Conservation (phyloP, 1,284 basidiomycete genomes). For the Jaminaea rosea region DNA sequence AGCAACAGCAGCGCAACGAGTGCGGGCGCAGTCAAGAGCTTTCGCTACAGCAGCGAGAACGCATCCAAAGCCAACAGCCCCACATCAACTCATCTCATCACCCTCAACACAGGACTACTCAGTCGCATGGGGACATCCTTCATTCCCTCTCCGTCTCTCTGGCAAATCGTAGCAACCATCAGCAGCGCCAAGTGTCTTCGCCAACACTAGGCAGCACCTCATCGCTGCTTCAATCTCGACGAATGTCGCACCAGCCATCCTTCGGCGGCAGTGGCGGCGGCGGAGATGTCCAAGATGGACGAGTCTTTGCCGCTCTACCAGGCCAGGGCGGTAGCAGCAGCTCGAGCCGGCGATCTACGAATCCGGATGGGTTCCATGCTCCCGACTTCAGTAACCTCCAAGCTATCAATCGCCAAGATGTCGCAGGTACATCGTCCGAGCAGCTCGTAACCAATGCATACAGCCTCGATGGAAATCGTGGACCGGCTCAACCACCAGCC, state of each 20-base stretch:
- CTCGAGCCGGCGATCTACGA: neutral
- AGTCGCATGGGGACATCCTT: neutral
- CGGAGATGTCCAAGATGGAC: no score
- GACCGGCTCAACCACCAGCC: neutral
- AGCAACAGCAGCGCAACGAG: neutral
- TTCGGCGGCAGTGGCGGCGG: neutral
- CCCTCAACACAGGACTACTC: no score
- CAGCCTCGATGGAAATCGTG: neutral
- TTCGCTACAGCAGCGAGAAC: no score
- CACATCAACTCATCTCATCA: no score
- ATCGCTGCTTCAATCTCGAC: neutral
- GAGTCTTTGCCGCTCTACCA: neutral
- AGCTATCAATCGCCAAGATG: neutral
- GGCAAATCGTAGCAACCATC: neutral
- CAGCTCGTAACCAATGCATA: neutral
- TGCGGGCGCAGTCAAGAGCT: no score
- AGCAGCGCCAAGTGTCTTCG: no score
- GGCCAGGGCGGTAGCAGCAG: neutral
- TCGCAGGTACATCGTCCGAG: neutral
- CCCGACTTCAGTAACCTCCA: neutral
- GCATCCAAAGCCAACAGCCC: no score
- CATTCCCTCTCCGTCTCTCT: neutral
- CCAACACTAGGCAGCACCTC: neutral
- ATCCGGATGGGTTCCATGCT: no score
- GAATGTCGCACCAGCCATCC: neutral